Evolutionary conservation across 2,329 filamentous ascomycete species (phyloP).

Genomic region (Periconia sp.): DNA sequence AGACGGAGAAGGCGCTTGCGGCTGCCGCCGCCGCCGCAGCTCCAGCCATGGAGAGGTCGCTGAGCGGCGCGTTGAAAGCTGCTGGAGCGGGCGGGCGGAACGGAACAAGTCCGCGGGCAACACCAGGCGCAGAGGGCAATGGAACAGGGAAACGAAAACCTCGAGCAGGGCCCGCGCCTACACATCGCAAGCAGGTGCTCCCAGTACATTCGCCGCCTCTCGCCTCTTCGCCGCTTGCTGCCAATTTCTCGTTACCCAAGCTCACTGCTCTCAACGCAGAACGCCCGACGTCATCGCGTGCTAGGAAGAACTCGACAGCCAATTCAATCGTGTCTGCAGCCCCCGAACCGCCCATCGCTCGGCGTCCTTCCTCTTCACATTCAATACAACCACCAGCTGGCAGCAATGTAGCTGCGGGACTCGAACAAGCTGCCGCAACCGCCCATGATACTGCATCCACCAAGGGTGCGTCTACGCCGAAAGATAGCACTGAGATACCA

Average conservation of each 20-base stretch:
- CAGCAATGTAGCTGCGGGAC: slow-evolving; percentile 38
- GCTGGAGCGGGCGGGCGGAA: slow-evolving; percentile 46
- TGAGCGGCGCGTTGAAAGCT: slow-evolving; percentile 63
- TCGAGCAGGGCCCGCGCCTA: slow-evolving; percentile 69
- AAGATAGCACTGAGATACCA: slow-evolving; percentile 33
- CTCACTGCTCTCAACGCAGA: slow-evolving; percentile 51
- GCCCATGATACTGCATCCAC: slow-evolving; percentile 28
- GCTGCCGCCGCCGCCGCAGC: slow-evolving; percentile 41
- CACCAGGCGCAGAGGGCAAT: slow-evolving; percentile 65
- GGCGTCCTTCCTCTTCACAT: slow-evolving; percentile 45
- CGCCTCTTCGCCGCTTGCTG: slow-evolving; percentile 76
- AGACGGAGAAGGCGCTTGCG: slow-evolving; percentile 69
- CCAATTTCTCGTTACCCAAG: slow-evolving; percentile 67
- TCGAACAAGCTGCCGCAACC: slow-evolving; percentile 38
- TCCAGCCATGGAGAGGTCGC: slow-evolving; percentile 68
- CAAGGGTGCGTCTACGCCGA: slow-evolving; percentile 37
- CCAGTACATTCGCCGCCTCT: slow-evolving; percentile 70
- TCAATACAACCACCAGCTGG: slow-evolving; percentile 34
- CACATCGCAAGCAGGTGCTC: slow-evolving; percentile 73
- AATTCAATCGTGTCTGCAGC: slow-evolving; percentile 54
- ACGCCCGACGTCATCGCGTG: slow-evolving; percentile 72
- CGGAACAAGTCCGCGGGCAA: slow-evolving; percentile 69
- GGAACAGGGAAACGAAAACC: slow-evolving; percentile 68
- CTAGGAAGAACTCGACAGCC: slow-evolving; percentile 71
- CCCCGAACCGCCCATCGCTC: slow-evolving; percentile 50